Conservation (phyloP, 179 eudicot species). For the Amaranthus tricolor region DNA sequence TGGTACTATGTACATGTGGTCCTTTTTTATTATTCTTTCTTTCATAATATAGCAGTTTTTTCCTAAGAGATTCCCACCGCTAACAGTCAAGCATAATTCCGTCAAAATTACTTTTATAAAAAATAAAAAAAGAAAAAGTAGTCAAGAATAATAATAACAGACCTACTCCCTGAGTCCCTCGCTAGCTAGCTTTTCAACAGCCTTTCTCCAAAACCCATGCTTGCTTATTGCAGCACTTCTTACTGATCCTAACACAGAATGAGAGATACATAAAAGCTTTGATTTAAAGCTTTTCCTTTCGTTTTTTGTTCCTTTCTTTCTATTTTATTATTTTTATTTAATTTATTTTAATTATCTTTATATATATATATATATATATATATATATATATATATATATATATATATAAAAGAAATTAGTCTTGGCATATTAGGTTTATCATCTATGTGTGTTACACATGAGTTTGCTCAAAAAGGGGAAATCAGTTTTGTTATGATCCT, state of each 20-base stretch:
- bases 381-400: too few species aligned
- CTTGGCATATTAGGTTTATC: too few species aligned
- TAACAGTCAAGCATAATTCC: too few species aligned
- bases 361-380: too few species aligned
- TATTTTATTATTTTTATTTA: too few species aligned
- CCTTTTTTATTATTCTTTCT: conserved; percentile 13
- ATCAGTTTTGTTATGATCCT: too few species aligned
- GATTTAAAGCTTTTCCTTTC: too few species aligned
- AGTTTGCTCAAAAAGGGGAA: too few species aligned
- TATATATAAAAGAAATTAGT: too few species aligned
- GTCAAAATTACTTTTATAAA: neutral
- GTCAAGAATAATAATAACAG: neutral
- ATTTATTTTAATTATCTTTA: too few species aligned
- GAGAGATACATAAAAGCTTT: neutral
- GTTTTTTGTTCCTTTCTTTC: too few species aligned
- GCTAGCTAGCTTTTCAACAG: neutral
- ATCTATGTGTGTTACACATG: too few species aligned
- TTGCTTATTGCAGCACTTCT: conserved; percentile 18
- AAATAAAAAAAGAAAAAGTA: neutral
- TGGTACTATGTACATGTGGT: neutral
- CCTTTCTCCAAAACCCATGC: conserved; percentile 19
- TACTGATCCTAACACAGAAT: conserved; percentile 6
- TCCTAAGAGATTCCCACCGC: neutral
- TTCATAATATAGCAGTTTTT: neutral
- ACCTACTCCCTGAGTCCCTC: neutral